Evolutionary conservation across 2,329 filamentous ascomycete species (phyloP).

Genomic region (Pseudogymnoascus sp.): DNA sequence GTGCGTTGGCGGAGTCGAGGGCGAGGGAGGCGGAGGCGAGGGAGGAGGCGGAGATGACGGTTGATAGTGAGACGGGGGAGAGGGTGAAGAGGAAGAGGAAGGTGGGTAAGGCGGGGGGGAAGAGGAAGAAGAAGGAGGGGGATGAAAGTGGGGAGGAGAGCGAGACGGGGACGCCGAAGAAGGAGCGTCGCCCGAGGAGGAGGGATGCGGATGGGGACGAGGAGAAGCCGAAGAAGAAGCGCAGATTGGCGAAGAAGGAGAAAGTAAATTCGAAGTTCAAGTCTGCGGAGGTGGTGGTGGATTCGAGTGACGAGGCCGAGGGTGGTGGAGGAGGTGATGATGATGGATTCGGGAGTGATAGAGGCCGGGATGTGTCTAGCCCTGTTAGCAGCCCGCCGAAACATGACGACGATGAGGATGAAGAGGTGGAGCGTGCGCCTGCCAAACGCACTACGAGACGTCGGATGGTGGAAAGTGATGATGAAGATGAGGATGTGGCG

Average conservation of each 20-base stretch:
- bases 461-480: constrained; percentile 35
- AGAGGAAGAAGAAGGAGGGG: constrained; percentile 35
- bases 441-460: constrained; percentile 15
- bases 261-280: constrained; percentile 15
- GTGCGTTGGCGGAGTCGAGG: constrained; percentile 63
- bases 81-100: constrained; percentile 73
- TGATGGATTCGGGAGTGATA: constrained; percentile 1
- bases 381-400: background rate
- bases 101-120: constrained; percentile 33
- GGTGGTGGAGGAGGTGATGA: background rate
- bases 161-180: constrained; percentile 22
- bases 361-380: constrained; percentile 1
- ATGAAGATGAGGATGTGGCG: background rate
- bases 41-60: constrained; percentile 71
- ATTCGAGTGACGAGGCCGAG: background rate
- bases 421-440: constrained; percentile 8
- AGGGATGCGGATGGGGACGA: constrained; percentile 26
- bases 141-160: constrained; percentile 28
- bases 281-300: constrained; percentile 7
- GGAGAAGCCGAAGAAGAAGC: constrained; percentile 32
- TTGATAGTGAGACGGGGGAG: constrained; percentile 75
- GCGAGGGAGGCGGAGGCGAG: constrained; percentile 61
- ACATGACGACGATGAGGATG: background rate
- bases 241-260: constrained; percentile 26
- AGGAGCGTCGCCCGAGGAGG: constrained; percentile 18